Conservation (phyloP, 2,329 filamentous ascomycete species). For the Fusarium nelsonii region DNA sequence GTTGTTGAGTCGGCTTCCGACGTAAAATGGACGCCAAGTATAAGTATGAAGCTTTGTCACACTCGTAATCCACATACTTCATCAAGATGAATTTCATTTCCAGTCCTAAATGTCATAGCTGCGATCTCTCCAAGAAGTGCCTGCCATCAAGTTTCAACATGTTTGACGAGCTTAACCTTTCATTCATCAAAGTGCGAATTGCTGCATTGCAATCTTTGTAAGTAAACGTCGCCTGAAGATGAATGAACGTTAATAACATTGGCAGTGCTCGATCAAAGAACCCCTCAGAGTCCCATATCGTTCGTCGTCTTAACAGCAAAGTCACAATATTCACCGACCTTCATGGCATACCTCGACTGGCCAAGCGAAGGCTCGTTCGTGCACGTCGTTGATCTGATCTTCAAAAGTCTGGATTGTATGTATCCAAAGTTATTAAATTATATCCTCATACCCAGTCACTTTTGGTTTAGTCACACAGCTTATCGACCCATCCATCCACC, state of each 20-base stretch:
- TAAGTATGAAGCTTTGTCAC: not conserved
- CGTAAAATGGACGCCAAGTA: not conserved
- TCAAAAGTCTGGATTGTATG: too few species aligned
- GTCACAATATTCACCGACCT: constrained; percentile 41
- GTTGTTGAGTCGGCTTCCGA: constrained; percentile 29
- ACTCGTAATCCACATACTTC: not conserved
- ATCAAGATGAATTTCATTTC: not conserved
- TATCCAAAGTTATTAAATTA: constrained; percentile 4
- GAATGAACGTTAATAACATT: not conserved
- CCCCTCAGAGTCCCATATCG: constrained; percentile 25
- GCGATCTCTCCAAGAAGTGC: not conserved
- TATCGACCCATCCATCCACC: constrained; percentile 93
- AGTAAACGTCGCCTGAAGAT: constrained; percentile 44
- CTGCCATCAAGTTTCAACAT: constrained; percentile 40
- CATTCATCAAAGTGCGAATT: constrained; percentile 61
- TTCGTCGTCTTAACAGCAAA: constrained; percentile 42
- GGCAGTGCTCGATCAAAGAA: constrained; percentile 28
- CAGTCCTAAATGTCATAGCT: not conserved
- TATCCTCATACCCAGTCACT: constrained; percentile 9
- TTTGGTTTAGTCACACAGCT: not conserved
- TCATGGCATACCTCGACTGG: constrained; percentile 36
- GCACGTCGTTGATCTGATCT: constrained; percentile 34
- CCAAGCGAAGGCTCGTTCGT: constrained; percentile 43
- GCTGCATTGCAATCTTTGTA: constrained; percentile 62
- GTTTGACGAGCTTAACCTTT: constrained; percentile 57